Percentiles rank a stretch among this genome's conserved stretches.
These are phyloP conservation scores for Phytophthora kernoviae DNA, from an alignment of 352 stramenopile genomes.

Conservation along the genomic window DNA sequence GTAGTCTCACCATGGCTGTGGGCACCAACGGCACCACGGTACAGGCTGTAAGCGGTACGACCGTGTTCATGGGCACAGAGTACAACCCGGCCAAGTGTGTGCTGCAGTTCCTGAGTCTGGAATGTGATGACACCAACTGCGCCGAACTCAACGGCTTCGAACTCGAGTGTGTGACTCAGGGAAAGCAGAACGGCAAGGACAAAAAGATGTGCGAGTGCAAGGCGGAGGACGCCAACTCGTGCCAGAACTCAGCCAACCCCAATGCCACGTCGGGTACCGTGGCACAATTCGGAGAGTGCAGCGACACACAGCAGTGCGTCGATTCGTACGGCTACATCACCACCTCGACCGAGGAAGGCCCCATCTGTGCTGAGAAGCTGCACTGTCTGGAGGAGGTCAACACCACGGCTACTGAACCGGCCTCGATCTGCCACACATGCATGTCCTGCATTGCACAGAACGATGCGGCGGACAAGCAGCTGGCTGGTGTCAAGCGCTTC, in stretches of 20 bases:
- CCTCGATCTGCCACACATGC: slow-evolving; percentile 82
- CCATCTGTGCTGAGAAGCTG: slow-evolving; percentile 71
- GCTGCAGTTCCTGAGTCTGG: slow-evolving; percentile 70
- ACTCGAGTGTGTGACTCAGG: slow-evolving; percentile 68
- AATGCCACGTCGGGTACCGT: slow-evolving; percentile 42
- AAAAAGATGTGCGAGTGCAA: slow-evolving; percentile 74
- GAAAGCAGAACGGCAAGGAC: slow-evolving; percentile 61
- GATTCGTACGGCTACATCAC: slow-evolving; percentile 73
- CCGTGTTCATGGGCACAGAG: slow-evolving; percentile 64
- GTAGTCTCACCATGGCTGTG: slow-evolving; percentile 57
- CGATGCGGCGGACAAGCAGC: slow-evolving; percentile 54
- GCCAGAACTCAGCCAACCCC: slow-evolving; percentile 53
- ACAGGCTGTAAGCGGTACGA: slow-evolving; percentile 49
- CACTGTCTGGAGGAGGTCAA: slow-evolving; percentile 78
- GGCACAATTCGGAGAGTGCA: slow-evolving; percentile 75
- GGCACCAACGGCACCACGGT: slow-evolving; percentile 64
- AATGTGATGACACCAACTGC: slow-evolving; percentile 59
- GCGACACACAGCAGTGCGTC: slow-evolving; percentile 44
- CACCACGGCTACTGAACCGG: slow-evolving; percentile 59
- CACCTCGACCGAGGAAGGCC: slow-evolving; percentile 47
- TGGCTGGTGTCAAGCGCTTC: slow-evolving; percentile 66
- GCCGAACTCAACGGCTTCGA: slow-evolving; percentile 71
- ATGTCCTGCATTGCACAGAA: slow-evolving; percentile 83
- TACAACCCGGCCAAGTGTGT: slow-evolving; percentile 73
- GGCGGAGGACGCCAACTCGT: slow-evolving; percentile 41